Evolutionary conservation across 1,284 basidiomycete species (phyloP).

Genomic region (Phylloboletellus chloephorus): DNA sequence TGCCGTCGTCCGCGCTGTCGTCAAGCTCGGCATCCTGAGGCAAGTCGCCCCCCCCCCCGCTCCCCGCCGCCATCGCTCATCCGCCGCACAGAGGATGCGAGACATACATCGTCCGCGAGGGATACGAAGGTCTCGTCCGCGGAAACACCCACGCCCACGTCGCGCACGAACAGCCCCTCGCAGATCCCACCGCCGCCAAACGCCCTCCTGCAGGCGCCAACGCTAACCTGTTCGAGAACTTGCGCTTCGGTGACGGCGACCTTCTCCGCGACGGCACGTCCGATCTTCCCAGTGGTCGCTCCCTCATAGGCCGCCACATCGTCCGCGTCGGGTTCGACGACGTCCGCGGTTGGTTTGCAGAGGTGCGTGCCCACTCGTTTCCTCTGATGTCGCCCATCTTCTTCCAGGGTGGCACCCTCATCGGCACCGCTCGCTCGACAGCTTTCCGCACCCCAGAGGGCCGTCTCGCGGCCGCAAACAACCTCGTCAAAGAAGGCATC

Average conservation of each 20-base stretch:
- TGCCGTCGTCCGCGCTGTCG: conserved; percentile 1
- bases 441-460: conserved; percentile 88
- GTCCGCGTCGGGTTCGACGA: conserved; percentile 98
- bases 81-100: conserved; percentile 83
- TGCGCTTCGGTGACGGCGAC: conserved; percentile 88
- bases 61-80: neutral
- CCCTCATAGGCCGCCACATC: conserved; percentile 89
- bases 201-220: conserved; percentile 19
- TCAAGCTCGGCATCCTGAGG: conserved; percentile 1
- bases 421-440: conserved; percentile 89
- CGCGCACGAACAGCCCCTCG: conserved; percentile 15
- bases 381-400: too few relatives aligned
- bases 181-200: conserved; percentile 20
- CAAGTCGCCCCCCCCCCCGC: neutral
- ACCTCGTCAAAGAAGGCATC: conserved; percentile 93
- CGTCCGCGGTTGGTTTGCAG: conserved; percentile 90
- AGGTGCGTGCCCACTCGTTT: conserved; percentile 49
- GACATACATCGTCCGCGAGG: conserved; percentile 91
- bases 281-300: conserved; percentile 58
- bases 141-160: conserved; percentile 50
- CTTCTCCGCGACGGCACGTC: conserved; percentile 88
- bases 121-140: conserved; percentile 90
- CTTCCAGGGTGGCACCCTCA: conserved; percentile 94
- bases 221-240: conserved; percentile 53
- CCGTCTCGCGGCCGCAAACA: conserved; percentile 79